Base-by-base conservation (phyloP, 768 basidiomycete species). In the Phallus indusiatus region DNA sequence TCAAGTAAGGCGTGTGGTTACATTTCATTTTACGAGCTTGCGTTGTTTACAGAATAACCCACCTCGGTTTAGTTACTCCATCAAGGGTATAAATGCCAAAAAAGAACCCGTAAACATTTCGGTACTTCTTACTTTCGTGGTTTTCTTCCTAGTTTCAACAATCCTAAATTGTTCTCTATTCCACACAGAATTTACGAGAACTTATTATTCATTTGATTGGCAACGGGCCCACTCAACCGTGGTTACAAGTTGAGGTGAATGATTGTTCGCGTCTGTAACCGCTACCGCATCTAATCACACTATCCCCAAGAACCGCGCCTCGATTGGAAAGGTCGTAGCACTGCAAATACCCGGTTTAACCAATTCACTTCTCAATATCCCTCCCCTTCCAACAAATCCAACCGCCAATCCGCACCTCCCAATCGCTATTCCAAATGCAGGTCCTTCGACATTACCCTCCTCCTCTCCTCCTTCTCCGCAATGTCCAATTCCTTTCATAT, bases 181-280 rank as follows among this genome's bases (percentile, higher is more conserved):
- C 47, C 7, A 9, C 20, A n/a, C 21, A 96, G 94, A 93, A 96
- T 66, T 75, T 97, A 21, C 81, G 95, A 36, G 94, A 97, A 66
- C 77, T 97, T 20, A 78, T 87, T 10, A 73, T 97, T 2, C 89
- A 96, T 64, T 74, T 95, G 50, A 72, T 86, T 22, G 87, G 88
- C 0, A 91, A 95, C 66, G 84, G 82, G 17, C 84, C 87, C n/a
- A 84, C 88, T 0, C 86, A 88, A 0, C 84, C 83, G 56, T 97
- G 94, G 94, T 79, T 97, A 18, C 79, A 81, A 54, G 79, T 94
- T 47, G 87, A 93, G 70, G 94, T 91, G n/a, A n/a, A n/a, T n/a
- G n/a, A n/a, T n/a, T n/a, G n/a, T n/a, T n/a, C n/a, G n/a, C n/a
- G n/a, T n/a, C n/a, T n/a, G n/a, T n/a, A n/a, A n/a, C n/a, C n/a